Conservation (phyloP, 2,329 filamentous ascomycete species). For the Bipolaris oryzae region DNA sequence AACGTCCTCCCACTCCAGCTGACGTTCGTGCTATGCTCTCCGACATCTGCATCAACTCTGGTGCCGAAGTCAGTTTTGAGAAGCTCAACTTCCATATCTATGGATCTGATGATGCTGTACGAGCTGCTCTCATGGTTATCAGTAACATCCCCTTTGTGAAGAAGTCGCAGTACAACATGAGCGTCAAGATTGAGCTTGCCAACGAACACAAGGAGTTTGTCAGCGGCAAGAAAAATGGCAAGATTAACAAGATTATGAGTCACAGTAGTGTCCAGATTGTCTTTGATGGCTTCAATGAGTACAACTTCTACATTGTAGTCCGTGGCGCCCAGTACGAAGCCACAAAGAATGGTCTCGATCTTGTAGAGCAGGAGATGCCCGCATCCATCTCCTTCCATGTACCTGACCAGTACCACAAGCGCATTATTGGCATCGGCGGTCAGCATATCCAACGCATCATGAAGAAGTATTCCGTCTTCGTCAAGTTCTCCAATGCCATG, state of each 20-base stretch:
- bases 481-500: constrained; percentile 99
- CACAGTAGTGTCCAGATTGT: constrained; percentile 99
- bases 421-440: constrained; percentile 97
- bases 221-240: constrained; percentile 99
- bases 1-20: constrained; percentile 64
- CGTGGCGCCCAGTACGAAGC: constrained; percentile 91
- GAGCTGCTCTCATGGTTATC: constrained; percentile 92
- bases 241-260: constrained; percentile 99
- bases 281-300: constrained; percentile 98
- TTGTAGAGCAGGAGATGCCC: constrained; percentile 99
- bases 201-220: constrained; percentile 99
- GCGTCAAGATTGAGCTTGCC: constrained; percentile 97
- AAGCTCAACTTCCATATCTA: constrained; percentile 93
- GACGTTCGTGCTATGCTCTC: constrained; percentile 90
- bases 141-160: constrained; percentile 89
- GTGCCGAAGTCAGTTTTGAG: constrained; percentile 92
- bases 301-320: constrained; percentile 99
- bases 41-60: constrained; percentile 95
- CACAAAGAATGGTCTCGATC: constrained; percentile 86
- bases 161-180: constrained; percentile 87
- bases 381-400: constrained; percentile 99
- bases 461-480: constrained; percentile 99
- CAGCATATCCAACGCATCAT: constrained; percentile 99
- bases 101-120: constrained; percentile 94
- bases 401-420: constrained; percentile 98